Evolutionary conservation across 2,329 filamentous ascomycete genomes (phyloP).

Genomic region (Verticillium nonalfalfae): DNA sequence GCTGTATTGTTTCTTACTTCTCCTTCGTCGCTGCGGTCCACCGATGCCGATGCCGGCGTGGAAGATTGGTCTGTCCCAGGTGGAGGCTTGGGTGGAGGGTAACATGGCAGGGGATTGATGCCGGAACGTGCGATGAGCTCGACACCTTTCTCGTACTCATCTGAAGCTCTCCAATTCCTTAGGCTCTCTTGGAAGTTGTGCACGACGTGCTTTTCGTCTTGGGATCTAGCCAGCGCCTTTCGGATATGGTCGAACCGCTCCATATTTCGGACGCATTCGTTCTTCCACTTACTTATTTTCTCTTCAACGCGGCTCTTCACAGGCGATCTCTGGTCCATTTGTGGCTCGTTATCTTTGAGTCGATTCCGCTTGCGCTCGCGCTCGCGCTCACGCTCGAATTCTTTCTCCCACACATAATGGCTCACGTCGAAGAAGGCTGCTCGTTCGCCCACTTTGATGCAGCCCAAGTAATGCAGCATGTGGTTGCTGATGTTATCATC

Average conservation of each 20-base stretch:
- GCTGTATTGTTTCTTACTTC: not conserved
- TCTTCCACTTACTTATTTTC: not conserved
- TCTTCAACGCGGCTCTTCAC: not conserved
- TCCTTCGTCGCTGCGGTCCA: no score
- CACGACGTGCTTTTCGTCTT: not conserved
- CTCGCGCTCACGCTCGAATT: not conserved
- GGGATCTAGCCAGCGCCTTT: no score
- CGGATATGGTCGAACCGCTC: not conserved
- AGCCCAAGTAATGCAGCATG: constrained; percentile 2
- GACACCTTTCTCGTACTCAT: not conserved
- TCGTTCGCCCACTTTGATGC: constrained; percentile 1
- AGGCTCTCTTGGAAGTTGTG: not conserved
- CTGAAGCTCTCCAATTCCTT: not conserved
- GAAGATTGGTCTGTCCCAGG: not conserved
- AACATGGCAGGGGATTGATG: not conserved
- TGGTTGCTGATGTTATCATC: not conserved
- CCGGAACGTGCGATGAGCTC: not conserved
- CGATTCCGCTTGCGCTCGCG: not conserved
- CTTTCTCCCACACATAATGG: not conserved
- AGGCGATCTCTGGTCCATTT: not conserved
- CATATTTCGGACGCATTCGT: not conserved
- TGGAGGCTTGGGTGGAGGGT: not conserved
- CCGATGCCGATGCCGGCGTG: not conserved
- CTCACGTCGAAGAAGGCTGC: not conserved
- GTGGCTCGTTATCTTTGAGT: not conserved